Evolutionary conservation across 1,139 yeast genomes (phyloP).

Genomic region (Diutina scorzettiae): DNA sequence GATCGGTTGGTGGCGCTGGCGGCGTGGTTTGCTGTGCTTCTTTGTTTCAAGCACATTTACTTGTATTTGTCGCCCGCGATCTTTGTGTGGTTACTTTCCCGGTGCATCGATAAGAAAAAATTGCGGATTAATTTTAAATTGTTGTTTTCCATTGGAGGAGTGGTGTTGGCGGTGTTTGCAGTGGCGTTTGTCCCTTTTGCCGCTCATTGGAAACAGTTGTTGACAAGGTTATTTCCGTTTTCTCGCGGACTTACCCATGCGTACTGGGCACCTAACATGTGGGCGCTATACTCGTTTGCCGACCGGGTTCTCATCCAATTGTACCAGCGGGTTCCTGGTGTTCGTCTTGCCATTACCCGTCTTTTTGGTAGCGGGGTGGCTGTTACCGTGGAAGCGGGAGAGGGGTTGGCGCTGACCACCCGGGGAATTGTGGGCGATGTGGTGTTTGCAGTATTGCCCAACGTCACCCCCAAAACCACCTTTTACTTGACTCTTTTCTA

Average conservation of each 20-base stretch:
- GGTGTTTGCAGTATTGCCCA: slow-evolving; percentile 67
- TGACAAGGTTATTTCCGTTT: slow-evolving; percentile 76
- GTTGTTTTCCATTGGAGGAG: slow-evolving; percentile 46
- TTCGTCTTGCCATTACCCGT: slow-evolving; percentile 23
- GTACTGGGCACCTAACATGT: slow-evolving; percentile 96
- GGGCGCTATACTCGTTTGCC: slow-evolving; percentile 88
- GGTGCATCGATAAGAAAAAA: slow-evolving; percentile 35
- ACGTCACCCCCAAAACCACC: slow-evolving; percentile 66
- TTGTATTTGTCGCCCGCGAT: slow-evolving; percentile 92
- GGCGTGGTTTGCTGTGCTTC: slow-evolving; percentile 56
- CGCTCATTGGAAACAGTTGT: slow-evolving; percentile 50
- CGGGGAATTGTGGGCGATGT: slow-evolving; percentile 91
- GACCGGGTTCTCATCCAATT: slow-evolving; percentile 60
- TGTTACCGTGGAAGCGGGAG: slow-evolving; percentile 16
- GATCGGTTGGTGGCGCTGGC: slow-evolving; percentile 54
- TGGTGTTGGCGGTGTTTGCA: slow-evolving; percentile 51
- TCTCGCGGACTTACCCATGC: slow-evolving; percentile 95
- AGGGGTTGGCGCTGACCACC: slow-evolving; percentile 38
- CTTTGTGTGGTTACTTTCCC: slow-evolving; percentile 62
- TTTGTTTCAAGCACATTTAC: slow-evolving; percentile 92
- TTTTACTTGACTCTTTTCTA: slow-evolving; percentile 71
- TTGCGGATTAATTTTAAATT: slow-evolving; percentile 11
- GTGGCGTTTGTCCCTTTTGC: slow-evolving; percentile 77
- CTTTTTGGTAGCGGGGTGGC: slow-evolving; percentile 20
- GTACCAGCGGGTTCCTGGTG: slow-evolving; percentile 33